phyloP scores from a whole-genome alignment of 108 stramenopile species.

The Chaetoceros muelleri region DNA sequence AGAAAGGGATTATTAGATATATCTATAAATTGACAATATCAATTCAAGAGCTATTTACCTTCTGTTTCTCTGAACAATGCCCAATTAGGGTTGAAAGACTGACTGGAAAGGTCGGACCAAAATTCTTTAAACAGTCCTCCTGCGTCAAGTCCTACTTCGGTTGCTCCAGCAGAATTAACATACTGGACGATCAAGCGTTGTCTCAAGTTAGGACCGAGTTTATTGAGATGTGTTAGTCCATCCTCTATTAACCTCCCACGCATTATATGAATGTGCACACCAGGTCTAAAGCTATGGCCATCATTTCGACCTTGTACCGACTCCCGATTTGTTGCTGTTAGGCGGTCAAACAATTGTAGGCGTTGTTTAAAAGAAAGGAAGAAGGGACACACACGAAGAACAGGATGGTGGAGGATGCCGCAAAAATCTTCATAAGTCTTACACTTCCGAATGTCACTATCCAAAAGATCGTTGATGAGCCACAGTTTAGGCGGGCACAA shows the following conservation, averaged over 20 bases:
- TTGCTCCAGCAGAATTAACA: slow-evolving; percentile 66
- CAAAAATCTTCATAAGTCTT: slow-evolving; percentile 51
- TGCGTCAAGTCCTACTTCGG: slow-evolving; percentile 89
- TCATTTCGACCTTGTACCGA: slow-evolving; percentile 36
- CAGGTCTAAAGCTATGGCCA: slow-evolving; percentile 37
- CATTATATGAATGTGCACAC: slow-evolving; percentile 65
- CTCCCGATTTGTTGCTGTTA: slow-evolving; percentile 25
- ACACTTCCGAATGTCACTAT: slow-evolving; percentile 50
- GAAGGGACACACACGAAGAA: slow-evolving; percentile 68
- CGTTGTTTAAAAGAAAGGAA: slow-evolving; percentile 33
- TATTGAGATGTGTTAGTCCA: slow-evolving; percentile 68
- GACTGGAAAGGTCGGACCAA: slow-evolving; percentile 76
- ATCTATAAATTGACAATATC: too few species aligned
- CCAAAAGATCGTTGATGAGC: slow-evolving; percentile 67
- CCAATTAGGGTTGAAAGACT: slow-evolving; percentile 86
- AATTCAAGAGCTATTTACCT: slow-evolving; percentile 17
- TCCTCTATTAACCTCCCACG: slow-evolving; percentile 81
- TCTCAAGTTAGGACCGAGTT: slow-evolving; percentile 71
- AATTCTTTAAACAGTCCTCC: slow-evolving; percentile 99
- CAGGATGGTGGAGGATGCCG: slow-evolving; percentile 39
- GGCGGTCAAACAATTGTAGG: slow-evolving; percentile 35
- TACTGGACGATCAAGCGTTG: slow-evolving; percentile 71
- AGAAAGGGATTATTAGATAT: too few species aligned
- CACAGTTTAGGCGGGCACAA: slow-evolving; percentile 71
- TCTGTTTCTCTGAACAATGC: slow-evolving; percentile 88